phyloP scores from a whole-genome alignment of 345 rosid genomes.

The Adansonia digitata region DNA sequence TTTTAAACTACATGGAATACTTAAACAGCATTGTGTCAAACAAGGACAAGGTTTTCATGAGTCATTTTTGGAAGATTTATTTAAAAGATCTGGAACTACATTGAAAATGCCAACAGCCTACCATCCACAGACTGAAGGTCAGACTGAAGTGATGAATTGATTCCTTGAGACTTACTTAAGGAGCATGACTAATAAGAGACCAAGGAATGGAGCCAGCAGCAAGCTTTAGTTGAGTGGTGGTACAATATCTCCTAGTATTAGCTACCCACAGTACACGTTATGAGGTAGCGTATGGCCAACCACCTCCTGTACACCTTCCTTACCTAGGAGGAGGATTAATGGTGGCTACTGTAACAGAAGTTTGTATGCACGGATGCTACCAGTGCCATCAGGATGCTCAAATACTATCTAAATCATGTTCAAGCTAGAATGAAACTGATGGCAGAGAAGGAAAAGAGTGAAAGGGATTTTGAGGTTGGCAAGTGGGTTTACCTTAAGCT shows the following conservation, averaged over 20 bases:
- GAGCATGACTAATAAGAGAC: not conserved
- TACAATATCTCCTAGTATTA: not conserved
- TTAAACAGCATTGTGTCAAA: no score
- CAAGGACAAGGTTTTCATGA: no score
- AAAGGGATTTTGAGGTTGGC: not conserved
- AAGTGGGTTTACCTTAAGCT: no score
- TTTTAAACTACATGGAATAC: no score
- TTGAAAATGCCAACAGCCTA: no score
- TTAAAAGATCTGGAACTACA: no score
- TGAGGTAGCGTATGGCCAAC: not conserved
- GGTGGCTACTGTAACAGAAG: not conserved
- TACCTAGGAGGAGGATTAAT: not conserved
- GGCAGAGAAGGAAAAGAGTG: not conserved
- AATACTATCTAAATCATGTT: not conserved
- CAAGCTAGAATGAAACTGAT: not conserved
- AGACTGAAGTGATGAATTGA: no score
- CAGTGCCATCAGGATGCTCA: not conserved
- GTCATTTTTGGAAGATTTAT: no score
- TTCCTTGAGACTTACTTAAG: no score
- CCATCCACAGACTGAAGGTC: no score
- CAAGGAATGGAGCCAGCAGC: not conserved
- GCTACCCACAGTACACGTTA: not conserved
- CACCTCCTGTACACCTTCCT: not conserved
- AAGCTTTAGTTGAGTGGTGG: not conserved
- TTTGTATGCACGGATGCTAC: not conserved